A percentile compares a stretch with the other conserved stretches of the same genome.
Conservation (phyloP, 257 asterid genomes). For the Scutellaria barbata region DNA sequence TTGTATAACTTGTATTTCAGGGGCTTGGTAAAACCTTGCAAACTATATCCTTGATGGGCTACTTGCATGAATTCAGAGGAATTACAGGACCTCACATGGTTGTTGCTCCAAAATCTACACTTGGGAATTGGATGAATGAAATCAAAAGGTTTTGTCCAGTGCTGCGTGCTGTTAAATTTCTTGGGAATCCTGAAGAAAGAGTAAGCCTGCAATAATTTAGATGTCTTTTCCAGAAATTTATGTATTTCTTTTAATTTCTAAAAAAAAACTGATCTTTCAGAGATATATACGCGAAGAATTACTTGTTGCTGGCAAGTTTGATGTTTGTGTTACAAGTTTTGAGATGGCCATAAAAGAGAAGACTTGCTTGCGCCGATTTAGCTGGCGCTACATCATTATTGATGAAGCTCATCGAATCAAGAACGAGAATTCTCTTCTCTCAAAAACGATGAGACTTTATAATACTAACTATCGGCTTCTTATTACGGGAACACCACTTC, state of each 20-base stretch:
- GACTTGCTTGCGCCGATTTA: conserved; percentile 80
- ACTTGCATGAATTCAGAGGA: conserved; percentile 93
- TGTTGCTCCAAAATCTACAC: conserved; percentile 99
- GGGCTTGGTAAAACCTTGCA: conserved; percentile 98
- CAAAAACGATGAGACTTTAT: conserved; percentile 93
- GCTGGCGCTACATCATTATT: conserved; percentile 97
- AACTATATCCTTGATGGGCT: conserved; percentile 94
- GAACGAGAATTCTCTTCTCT: conserved; percentile 95
- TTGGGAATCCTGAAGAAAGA: conserved; percentile 98
- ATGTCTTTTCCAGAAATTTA: conserved; percentile 30
- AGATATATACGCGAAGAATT: conserved; percentile 87
- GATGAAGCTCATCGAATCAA: conserved; percentile 99
- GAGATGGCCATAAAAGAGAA: conserved; percentile 99
- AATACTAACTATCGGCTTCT: conserved; percentile 92
- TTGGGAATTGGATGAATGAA: conserved; percentile 99
- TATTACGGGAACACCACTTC: conserved; percentile 98
- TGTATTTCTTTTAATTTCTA: background rate
- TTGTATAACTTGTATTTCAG: conserved; percentile 40
- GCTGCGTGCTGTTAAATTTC: conserved; percentile 92
- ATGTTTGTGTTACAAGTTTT: conserved; percentile 96
- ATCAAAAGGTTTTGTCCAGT: conserved; percentile 92
- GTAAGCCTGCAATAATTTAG: conserved; percentile 48
- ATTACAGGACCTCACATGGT: conserved; percentile 99
- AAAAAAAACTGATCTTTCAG: conserved; percentile 47
- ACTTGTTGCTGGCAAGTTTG: conserved; percentile 97